Percentiles rank a stretch among this genome's conserved stretches.
Conservation (phyloP, 106 monocot species). For the Dactylorhiza incarnata region DNA sequence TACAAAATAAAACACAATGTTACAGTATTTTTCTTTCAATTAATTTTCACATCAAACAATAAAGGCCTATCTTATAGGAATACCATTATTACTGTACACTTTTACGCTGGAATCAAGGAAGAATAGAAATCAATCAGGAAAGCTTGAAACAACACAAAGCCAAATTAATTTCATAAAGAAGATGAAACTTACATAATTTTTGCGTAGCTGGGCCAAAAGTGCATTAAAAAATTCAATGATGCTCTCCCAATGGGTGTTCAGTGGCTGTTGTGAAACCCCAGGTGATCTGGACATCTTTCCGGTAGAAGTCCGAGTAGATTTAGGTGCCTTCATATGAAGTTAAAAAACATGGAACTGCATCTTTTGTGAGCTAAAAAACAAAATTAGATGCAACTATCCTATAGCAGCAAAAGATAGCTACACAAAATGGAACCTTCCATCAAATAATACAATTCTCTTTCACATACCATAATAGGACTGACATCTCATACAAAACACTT, state of each 20-base stretch:
- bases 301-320: conserved; percentile 35
- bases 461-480: neutral
- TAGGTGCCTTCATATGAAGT: conserved; percentile 68
- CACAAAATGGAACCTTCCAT: neutral
- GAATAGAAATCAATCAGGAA: neutral
- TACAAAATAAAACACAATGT: neutral
- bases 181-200: conserved; percentile 63
- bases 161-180: neutral
- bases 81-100: neutral
- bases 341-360: neutral
- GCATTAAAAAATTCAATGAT: conserved; percentile 77
- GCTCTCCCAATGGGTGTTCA: conserved; percentile 72
- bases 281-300: conserved; percentile 51
- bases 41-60: neutral
- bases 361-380: neutral
- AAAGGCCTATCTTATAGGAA: neutral
- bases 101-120: neutral
- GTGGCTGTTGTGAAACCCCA: conserved; percentile 35
- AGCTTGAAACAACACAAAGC: neutral
- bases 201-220: conserved; percentile 45
- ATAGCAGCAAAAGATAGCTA: neutral
- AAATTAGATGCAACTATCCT: neutral
- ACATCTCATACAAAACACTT: neutral
- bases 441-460: neutral
- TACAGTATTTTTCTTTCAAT: neutral